Percentiles rank a stretch among this genome's conserved stretches.
These are phyloP conservation scores for Saccharomyces kudriavzevii DNA, from an alignment of 805 yeast species.

Conservation along the genomic window DNA sequence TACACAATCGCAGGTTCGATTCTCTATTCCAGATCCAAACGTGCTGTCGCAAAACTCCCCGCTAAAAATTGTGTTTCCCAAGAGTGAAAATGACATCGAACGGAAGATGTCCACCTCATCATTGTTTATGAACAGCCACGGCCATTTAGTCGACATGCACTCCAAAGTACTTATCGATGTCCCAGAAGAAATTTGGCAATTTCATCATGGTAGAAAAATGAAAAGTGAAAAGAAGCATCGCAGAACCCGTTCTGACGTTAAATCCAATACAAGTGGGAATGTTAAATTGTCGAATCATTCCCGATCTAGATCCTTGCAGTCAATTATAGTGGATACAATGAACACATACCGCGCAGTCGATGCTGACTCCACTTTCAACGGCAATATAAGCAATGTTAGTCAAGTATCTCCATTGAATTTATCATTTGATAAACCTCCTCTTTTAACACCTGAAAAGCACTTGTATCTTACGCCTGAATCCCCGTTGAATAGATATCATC, in stretches of 20 bases:
- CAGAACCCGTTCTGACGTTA: not conserved
- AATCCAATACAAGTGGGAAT: not conserved
- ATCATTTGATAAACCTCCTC: not conserved
- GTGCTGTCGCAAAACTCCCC: slow-evolving; percentile 15
- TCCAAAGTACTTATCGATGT: slow-evolving; percentile 25
- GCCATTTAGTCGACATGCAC: slow-evolving; percentile 23
- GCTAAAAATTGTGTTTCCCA: slow-evolving; percentile 26
- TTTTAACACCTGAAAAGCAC: slow-evolving; percentile 8
- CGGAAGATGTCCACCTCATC: not conserved
- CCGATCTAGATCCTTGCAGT: slow-evolving; percentile 20
- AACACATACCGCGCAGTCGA: slow-evolving; percentile 4
- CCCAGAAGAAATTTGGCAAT: slow-evolving; percentile 27
- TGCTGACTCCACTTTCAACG: not conserved
- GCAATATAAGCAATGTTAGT: slow-evolving; percentile 3
- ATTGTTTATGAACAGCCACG: not conserved
- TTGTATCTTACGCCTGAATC: slow-evolving; percentile 32
- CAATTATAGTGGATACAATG: slow-evolving; percentile 24
- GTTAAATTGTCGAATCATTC: slow-evolving; percentile 2
- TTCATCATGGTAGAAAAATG: slow-evolving; percentile 13
- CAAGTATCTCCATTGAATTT: slow-evolving; percentile 15
- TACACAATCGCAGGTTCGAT: slow-evolving; percentile 25
- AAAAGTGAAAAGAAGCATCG: slow-evolving; percentile 1
- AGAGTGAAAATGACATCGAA: slow-evolving; percentile 2
- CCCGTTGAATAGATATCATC: slow-evolving; percentile 27
- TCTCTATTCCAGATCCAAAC: slow-evolving; percentile 21